Evolutionary conservation across 2,329 filamentous ascomycete genomes (phyloP).

Genomic region (Alternaria dauci): DNA sequence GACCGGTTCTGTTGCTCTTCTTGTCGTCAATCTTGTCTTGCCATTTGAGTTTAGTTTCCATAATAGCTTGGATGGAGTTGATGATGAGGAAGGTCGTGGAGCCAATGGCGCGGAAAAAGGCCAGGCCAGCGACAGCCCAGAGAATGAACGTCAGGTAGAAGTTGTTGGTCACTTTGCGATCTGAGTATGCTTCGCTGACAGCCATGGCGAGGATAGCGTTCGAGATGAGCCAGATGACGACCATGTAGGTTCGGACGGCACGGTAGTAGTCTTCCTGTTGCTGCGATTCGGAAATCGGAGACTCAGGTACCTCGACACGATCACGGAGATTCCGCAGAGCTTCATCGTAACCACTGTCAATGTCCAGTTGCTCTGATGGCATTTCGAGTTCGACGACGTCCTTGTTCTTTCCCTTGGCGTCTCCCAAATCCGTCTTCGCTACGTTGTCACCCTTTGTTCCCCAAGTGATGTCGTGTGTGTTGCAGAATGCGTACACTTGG

Average conservation of each 20-base stretch:
- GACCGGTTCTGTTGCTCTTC: constrained; percentile 35
- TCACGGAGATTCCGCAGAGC: constrained; percentile 95
- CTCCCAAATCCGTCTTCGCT: constrained; percentile 88
- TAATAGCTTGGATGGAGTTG: constrained; percentile 81
- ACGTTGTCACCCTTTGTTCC: constrained; percentile 99
- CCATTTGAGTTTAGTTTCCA: constrained; percentile 81
- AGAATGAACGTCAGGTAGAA: constrained; percentile 92
- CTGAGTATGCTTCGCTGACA: constrained; percentile 83
- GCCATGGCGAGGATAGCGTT: constrained; percentile 95
- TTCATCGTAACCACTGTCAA: constrained; percentile 96
- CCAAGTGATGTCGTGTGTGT: constrained; percentile 99
- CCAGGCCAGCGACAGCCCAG: constrained; percentile 86
- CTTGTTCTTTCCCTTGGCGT: constrained; percentile 76
- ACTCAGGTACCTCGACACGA: constrained; percentile 78
- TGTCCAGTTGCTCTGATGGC: constrained; percentile 97
- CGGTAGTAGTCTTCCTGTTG: constrained; percentile 99
- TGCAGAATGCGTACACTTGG: constrained; percentile 98
- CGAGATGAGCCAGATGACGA: constrained; percentile 89
- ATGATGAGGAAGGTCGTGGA: constrained; percentile 82
- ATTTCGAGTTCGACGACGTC: constrained; percentile 93
- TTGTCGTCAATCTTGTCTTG: constrained; percentile 46
- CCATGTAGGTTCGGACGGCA: constrained; percentile 96
- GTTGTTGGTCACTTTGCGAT: constrained; percentile 77
- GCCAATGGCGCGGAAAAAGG: constrained; percentile 87
- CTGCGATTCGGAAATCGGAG: constrained; percentile 74